Evolutionary conservation across 2,329 filamentous ascomycete genomes (phyloP).

Genomic region (Cladorrhinum sp.): DNA sequence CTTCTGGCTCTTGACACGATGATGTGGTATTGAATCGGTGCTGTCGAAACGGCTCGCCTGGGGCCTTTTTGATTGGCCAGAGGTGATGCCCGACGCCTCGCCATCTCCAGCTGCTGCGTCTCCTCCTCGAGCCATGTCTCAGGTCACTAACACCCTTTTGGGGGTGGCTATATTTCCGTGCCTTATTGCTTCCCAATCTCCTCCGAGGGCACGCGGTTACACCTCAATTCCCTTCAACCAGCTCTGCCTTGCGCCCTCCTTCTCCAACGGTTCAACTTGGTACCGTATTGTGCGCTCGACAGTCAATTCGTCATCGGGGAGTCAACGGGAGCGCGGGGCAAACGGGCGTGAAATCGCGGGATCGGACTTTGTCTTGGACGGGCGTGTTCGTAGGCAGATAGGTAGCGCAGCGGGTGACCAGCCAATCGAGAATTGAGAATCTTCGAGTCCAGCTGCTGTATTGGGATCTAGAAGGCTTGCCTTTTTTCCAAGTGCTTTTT

Average conservation of each 20-base stretch:
- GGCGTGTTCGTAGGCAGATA: neutral
- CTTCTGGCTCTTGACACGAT: constrained; percentile 38
- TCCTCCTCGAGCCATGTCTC: constrained; percentile 24
- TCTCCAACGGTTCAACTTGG: neutral
- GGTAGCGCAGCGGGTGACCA: neutral
- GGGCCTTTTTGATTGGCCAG: constrained; percentile 55
- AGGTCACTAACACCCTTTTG: neutral
- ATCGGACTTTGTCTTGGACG: neutral
- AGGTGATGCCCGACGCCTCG: constrained; percentile 42
- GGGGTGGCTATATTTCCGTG: neutral
- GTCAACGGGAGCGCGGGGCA: neutral
- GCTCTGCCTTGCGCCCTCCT: neutral
- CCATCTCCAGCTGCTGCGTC: constrained; percentile 32
- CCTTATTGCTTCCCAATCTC: neutral
- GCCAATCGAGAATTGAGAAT: constrained; percentile 7
- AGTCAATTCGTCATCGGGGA: neutral
- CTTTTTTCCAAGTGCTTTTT: neutral
- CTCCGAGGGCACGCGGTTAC: neutral
- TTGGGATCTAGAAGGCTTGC: neutral
- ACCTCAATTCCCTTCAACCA: neutral
- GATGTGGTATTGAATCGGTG: constrained; percentile 31
- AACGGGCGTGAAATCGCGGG: no score
- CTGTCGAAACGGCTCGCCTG: constrained; percentile 23
- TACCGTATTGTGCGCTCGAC: neutral
- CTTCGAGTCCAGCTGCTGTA: neutral